Percentiles rank a stretch among this genome's conserved stretches.
These are phyloP conservation scores for Aotearoamyces nothofagi DNA, from an alignment of 2,329 filamentous ascomycete species.

Conservation along the genomic window DNA sequence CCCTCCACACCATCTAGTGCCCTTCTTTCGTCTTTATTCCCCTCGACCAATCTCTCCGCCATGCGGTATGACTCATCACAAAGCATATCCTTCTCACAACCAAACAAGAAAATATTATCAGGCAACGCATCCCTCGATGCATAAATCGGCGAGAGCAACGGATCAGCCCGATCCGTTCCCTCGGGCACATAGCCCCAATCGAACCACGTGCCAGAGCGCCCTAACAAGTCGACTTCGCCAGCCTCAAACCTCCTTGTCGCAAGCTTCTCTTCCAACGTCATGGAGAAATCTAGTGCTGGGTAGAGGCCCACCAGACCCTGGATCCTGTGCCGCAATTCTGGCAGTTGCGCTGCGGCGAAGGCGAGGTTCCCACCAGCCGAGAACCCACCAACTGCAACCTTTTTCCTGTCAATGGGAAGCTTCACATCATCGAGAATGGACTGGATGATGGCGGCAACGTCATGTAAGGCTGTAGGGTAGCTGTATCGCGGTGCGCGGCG, in stretches of 20 bases:
- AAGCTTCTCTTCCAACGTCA: slow-evolving; percentile 15
- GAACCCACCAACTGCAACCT: slow-evolving; percentile 31
- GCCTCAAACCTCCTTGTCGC: slow-evolving; percentile 11
- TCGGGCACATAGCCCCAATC: slow-evolving; percentile 9
- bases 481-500: slow-evolving; percentile 27
- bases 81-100: slow-evolving; percentile 14
- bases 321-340: slow-evolving; percentile 16
- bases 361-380: slow-evolving; percentile 34
- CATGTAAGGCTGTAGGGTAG: slow-evolving; percentile 29
- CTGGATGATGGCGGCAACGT: slow-evolving; percentile 27
- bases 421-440: slow-evolving; percentile 25
- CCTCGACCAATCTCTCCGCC: slow-evolving; percentile 5
- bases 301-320: slow-evolving; percentile 27
- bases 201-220: slow-evolving; percentile 4
- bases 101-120: slow-evolving; percentile 10
- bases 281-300: slow-evolving; percentile 25
- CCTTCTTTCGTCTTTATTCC: too few relatives aligned
- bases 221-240: slow-evolving; percentile 6
- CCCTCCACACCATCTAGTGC: too few relatives aligned
- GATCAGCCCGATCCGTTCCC: slow-evolving; percentile 12
- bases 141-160: slow-evolving; percentile 10
- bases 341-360: slow-evolving; percentile 26
- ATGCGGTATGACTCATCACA: slow-evolving; percentile 9
- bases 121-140: slow-evolving; percentile 10
- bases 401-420: slow-evolving; percentile 28